Conservation (phyloP, 768 basidiomycete genomes). For the Rhodotorula paludigena region DNA sequence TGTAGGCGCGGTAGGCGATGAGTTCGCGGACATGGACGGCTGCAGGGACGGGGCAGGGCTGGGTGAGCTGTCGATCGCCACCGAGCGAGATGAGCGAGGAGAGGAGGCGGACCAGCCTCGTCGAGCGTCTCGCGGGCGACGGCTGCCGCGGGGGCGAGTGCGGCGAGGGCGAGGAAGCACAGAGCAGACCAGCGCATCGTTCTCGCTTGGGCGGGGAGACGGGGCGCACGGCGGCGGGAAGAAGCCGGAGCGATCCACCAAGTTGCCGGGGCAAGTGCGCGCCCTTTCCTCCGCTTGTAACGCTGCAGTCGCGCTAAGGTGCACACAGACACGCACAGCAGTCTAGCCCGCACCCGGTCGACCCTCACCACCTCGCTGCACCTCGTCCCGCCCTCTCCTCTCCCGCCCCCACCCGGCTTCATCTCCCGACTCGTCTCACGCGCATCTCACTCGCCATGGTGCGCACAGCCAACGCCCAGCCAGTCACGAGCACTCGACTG, state of each 20-base stretch:
- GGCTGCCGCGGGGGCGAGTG: neutral
- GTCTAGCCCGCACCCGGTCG: too few species aligned
- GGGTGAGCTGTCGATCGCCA: too few species aligned
- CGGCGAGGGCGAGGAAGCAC: neutral
- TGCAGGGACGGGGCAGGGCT: neutral
- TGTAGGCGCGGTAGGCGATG: constrained; percentile 23
- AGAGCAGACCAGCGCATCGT: constrained; percentile 5
- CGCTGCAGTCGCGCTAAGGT: too few species aligned
- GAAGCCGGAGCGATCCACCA: neutral
- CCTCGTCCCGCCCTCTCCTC: too few species aligned
- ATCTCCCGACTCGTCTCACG: too few species aligned
- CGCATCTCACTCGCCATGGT: constrained; percentile 1
- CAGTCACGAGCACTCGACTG: neutral
- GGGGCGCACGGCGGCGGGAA: too few species aligned
- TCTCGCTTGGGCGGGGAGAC: too few species aligned
- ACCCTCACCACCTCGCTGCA: too few species aligned
- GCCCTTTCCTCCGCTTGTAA: too few species aligned
- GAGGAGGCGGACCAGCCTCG: constrained; percentile 24
- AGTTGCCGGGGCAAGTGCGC: neutral
- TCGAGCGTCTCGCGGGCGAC: constrained; percentile 29
- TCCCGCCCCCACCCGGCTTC: too few species aligned
- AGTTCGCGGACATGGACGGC: constrained; percentile 37
- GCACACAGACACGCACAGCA: too few species aligned
- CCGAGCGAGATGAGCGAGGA: neutral
- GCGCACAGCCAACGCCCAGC: neutral